Evolutionary conservation across 768 basidiomycete species (phyloP), one percentile per base, ranked within the genome.

Genomic region (Phaffia australis): DNA sequence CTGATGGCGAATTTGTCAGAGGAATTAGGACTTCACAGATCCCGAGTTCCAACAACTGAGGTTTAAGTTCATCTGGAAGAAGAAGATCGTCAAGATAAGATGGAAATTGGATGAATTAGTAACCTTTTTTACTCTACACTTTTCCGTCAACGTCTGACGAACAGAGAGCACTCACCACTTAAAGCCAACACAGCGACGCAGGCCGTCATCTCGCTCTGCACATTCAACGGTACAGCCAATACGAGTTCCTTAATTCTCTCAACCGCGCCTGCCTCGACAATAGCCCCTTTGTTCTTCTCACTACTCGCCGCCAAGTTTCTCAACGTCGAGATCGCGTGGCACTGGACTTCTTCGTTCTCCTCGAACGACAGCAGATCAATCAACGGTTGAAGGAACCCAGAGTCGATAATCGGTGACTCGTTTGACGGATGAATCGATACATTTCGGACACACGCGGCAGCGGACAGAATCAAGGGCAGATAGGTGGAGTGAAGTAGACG

Each of bases 181-280:
- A 99, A 76, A 6, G 94, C 95, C 69, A 99, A 78, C 18, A 98
- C 95, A 21, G 95, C 95, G 54, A 97, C 87, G 72, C 94, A 98
- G 7, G 95, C 95, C 52, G 95, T 99, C 95, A 99, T 99, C 79
- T 98, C 95, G 73, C 91, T 94, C 78, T 99, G 95, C 15, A 99
- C 95, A 69, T 87, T 88, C 79, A 95, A 84, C 3, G 95, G 92
- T 1, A 97, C 94, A 72, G 87, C 87, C 16, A 99, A 80, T 1
- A 99, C 92, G 21, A 99, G 80, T 73, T 97, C 91, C 78, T 95
- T 95, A 79, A 99, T 99, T 54, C 89, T 86, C 74, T 91, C 89
- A 3, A 97, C 87, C 21, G 95, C 95, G 4, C 95, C 95, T 6
- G 95, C 94, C 75, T 95, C 88, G 61, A 99, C 93, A 65, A 99